These are phyloP conservation scores for Atractiella rhizophila DNA, from an alignment of 768 basidiomycete species.

Conservation along the genomic window DNA sequence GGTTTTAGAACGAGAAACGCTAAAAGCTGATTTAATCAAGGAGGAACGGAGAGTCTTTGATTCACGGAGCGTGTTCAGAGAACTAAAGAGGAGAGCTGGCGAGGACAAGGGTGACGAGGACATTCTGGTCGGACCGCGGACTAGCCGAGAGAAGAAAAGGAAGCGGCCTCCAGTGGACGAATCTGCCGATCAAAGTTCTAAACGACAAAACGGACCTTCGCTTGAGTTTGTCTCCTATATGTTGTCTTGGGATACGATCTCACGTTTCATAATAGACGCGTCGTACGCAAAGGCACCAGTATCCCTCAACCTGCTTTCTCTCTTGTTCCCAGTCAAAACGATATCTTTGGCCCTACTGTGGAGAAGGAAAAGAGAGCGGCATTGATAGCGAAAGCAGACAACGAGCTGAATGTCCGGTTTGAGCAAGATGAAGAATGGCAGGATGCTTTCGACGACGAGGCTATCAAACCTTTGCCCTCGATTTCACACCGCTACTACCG, in stretches of 20 bases:
- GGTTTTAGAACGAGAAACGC: slow-evolving; percentile 42
- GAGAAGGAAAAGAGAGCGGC: background rate
- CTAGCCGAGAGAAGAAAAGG: slow-evolving; percentile 16
- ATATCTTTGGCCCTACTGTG: no score
- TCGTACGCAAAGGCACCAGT: no score
- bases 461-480: slow-evolving; percentile 24
- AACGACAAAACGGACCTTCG: background rate
- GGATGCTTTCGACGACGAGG: background rate
- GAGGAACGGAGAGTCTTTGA: slow-evolving; percentile 50
- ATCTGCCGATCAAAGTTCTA: background rate
- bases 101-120: slow-evolving; percentile 24
- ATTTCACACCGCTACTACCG: slow-evolving; percentile 23
- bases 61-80: slow-evolving; percentile 43
- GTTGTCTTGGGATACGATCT: no score
- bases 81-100: slow-evolving; percentile 46
- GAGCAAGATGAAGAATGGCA: background rate
- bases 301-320: background rate
- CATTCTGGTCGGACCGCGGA: slow-evolving; percentile 15
- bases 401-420: slow-evolving; percentile 7
- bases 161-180: slow-evolving; percentile 7
- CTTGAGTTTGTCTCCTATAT: background rate
- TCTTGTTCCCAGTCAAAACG: slow-evolving; percentile 1
- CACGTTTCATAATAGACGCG: no score
- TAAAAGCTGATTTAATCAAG: slow-evolving; percentile 42
- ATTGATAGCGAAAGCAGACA: no score